These are phyloP conservation scores for Hysterium pulicare DNA, from an alignment of 2,329 filamentous ascomycete genomes.

Conservation along the genomic window DNA sequence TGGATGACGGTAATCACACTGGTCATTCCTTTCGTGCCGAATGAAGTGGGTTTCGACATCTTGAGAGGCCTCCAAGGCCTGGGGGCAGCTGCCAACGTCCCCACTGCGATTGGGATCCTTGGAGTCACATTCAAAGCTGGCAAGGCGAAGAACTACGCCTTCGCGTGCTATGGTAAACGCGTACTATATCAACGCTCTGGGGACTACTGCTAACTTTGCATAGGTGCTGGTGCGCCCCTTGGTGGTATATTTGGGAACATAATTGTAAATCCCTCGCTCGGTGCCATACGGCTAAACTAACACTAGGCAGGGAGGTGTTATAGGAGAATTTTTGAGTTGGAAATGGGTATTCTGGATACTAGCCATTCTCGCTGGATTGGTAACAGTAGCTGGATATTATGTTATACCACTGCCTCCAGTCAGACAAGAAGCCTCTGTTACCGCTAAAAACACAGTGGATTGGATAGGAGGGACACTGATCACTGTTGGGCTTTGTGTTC, in stretches of 20 bases:
- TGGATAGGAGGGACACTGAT: conserved; percentile 62
- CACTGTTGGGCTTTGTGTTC: conserved; percentile 56
- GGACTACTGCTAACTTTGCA: background rate
- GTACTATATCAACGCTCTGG: background rate
- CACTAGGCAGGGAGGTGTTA: conserved; percentile 47
- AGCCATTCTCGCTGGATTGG: conserved; percentile 54
- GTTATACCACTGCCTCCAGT: conserved; percentile 53
- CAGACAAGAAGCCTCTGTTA: conserved; percentile 7
- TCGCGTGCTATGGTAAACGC: conserved; percentile 51
- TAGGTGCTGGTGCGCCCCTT: conserved; percentile 57
- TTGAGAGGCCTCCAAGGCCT: conserved; percentile 53
- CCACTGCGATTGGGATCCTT: conserved; percentile 65
- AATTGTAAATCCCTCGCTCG: too few relatives aligned
- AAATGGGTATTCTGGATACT: conserved; percentile 64
- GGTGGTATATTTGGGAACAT: conserved; percentile 62
- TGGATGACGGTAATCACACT: conserved; percentile 58
- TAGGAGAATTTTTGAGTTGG: conserved; percentile 60
- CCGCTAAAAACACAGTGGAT: conserved; percentile 52
- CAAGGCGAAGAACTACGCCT: conserved; percentile 65
- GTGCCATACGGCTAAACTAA: too few relatives aligned
- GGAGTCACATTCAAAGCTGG: conserved; percentile 63
- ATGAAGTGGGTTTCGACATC: conserved; percentile 63
- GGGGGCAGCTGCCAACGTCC: conserved; percentile 64
- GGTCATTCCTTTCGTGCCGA: conserved; percentile 59
- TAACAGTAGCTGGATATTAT: conserved; percentile 54